A percentile compares a stretch with the other conserved stretches of the same genome.
These are phyloP conservation scores for Epithemia pelagica DNA, from an alignment of 108 stramenopile species.

Conservation along the genomic window DNA sequence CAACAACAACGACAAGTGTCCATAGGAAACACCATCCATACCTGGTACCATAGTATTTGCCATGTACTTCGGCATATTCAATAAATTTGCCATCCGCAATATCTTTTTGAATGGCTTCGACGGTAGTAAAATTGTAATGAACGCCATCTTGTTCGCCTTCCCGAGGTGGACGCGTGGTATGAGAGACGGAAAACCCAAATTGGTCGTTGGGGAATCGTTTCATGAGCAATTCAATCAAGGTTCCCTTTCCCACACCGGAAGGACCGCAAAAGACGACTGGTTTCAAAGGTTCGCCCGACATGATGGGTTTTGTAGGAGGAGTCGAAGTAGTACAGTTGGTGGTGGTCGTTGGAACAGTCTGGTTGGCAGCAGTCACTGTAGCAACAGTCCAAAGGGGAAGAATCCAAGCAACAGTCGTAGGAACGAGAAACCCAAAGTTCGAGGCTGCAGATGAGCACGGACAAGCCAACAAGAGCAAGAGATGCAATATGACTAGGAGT, in stretches of 20 bases:
- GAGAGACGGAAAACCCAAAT: slow-evolving; percentile 85
- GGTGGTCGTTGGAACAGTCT: no score
- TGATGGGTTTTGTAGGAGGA: no score
- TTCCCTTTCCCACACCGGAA: slow-evolving; percentile 39
- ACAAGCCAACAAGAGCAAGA: no score
- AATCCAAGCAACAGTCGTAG: no score
- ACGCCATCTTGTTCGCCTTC: slow-evolving; percentile 79
- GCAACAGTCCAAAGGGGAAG: no score
- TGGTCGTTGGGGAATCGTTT: slow-evolving; percentile 57
- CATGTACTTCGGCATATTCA: slow-evolving; percentile 92
- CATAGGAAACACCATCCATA: slow-evolving; percentile 5
- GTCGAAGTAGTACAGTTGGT: no score
- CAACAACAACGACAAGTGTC: no score
- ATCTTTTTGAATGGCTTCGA: slow-evolving; percentile 75
- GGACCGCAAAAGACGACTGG: slow-evolving; percentile 62
- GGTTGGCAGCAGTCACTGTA: no score
- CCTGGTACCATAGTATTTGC: slow-evolving; percentile 92
- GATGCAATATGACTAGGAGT: no score
- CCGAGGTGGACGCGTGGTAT: slow-evolving; percentile 90
- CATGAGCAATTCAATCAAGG: slow-evolving; percentile 70
- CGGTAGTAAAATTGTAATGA: slow-evolving; percentile 88
- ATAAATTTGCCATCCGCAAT: slow-evolving; percentile 75
- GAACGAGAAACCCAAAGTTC: no score
- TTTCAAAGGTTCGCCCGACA: slow-evolving; percentile 7
- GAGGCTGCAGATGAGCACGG: no score